Conservation (phyloP, 352 stramenopile genomes). For the Globisporangium cystogenes region DNA sequence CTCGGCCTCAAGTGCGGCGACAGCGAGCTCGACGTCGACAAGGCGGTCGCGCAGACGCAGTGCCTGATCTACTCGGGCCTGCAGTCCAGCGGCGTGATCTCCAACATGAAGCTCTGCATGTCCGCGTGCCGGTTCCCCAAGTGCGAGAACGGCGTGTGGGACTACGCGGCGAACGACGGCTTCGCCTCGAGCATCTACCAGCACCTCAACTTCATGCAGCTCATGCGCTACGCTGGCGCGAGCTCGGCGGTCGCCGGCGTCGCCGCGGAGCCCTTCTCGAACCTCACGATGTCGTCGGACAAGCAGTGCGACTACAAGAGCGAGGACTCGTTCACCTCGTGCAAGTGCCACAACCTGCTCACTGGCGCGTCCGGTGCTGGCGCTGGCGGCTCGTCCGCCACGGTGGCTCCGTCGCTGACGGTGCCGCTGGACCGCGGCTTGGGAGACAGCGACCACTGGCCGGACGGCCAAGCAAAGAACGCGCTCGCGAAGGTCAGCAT, state of each 20-base stretch:
- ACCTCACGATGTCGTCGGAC: conserved; percentile 46
- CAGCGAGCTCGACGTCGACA: conserved; percentile 33
- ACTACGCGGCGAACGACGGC: conserved; percentile 62
- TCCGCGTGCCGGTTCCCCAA: conserved; percentile 79
- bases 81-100: conserved; percentile 35
- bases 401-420: conserved; percentile 17
- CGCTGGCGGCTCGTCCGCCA: conserved; percentile 7
- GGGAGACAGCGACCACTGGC: conserved; percentile 57
- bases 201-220: conserved; percentile 57
- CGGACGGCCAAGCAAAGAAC: conserved; percentile 45
- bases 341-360: conserved; percentile 51
- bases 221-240: conserved; percentile 41
- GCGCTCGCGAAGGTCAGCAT: conserved; percentile 71
- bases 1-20: conserved; percentile 64
- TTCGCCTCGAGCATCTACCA: conserved; percentile 66
- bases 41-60: conserved; percentile 44
- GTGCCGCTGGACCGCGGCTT: conserved; percentile 57
- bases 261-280: conserved; percentile 37
- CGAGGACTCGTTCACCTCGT: conserved; percentile 49
- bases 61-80: conserved; percentile 78
- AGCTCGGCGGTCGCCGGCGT: conserved; percentile 21
- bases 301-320: conserved; percentile 50
- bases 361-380: conserved; percentile 17
- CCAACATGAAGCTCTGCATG: conserved; percentile 64
- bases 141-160: conserved; percentile 66